phyloP scores from a whole-genome alignment of 2,329 filamentous ascomycete species.

The Alternaria sp. region DNA sequence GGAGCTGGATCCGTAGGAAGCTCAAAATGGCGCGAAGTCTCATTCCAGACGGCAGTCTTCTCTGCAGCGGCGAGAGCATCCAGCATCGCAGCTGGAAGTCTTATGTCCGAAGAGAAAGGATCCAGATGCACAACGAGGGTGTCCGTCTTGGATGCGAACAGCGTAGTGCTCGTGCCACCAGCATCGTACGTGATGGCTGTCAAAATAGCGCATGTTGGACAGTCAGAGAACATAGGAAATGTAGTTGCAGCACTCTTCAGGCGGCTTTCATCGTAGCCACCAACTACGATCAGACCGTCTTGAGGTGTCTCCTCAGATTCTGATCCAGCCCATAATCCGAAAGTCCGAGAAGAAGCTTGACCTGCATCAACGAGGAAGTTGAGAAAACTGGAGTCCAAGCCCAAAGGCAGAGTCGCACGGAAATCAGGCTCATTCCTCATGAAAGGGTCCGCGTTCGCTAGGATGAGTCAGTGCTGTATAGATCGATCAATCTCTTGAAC shows the following conservation, averaged over 20 bases:
- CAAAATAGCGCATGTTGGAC: constrained; percentile 28
- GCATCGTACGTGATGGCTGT: constrained; percentile 31
- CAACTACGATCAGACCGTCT: constrained; percentile 26
- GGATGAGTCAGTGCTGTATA: background rate
- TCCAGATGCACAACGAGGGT: constrained; percentile 25
- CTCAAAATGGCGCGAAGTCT: constrained; percentile 24
- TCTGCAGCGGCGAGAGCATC: constrained; percentile 24
- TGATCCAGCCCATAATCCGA: constrained; percentile 29
- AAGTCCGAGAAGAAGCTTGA: constrained; percentile 29
- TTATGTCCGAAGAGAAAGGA: constrained; percentile 24
- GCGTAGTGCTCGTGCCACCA: constrained; percentile 23
- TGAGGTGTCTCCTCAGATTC: constrained; percentile 27
- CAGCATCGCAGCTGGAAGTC: constrained; percentile 22
- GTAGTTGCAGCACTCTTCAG: constrained; percentile 22
- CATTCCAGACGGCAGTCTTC: constrained; percentile 27
- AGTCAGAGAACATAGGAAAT: constrained; percentile 31
- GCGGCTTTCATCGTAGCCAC: constrained; percentile 27
- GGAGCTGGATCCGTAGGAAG: constrained; percentile 24
- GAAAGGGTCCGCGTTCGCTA: constrained; percentile 19
- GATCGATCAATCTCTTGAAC: background rate
- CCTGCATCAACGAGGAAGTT: constrained; percentile 26
- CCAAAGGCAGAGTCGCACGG: constrained; percentile 26
- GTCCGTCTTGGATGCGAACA: constrained; percentile 19
- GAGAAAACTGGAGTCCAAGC: constrained; percentile 25
- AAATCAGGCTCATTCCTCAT: constrained; percentile 14